Base-by-base conservation (phyloP, 208 protist genomes). In the Leishmania amazonensis region DNA sequence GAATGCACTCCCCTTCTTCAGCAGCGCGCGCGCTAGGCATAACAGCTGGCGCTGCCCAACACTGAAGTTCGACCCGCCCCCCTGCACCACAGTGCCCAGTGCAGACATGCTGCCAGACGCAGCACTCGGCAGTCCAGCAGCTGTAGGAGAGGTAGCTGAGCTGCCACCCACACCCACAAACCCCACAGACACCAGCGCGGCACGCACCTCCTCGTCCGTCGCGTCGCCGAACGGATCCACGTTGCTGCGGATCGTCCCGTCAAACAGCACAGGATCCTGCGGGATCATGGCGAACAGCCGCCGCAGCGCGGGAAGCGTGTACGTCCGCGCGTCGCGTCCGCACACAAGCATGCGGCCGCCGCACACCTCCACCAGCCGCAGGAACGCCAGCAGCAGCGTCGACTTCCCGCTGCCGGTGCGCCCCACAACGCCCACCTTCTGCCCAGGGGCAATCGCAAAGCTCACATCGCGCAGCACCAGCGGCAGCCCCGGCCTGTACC, bases 391-490 rank as follows among this genome's bases (percentile, higher is more conserved):
- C 77, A 97, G 77, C 78, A 98, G 76, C 53, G 94, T 91, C 40
- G 91, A 94, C 89, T 98, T 98, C 17, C 95, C 94, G 72, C 88
- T 90, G 1, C 96, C 96, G 1, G 95, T 97, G 72, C 91, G 85
- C 35, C 96, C 95, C 73, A 97, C 90, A 17, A 98, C 83, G 45
- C 86, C 90, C 38, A 97, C 88, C 81, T 98, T 98, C 85, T 98
- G 85, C 31, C 87, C 86, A 38, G 87, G 70, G 19, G 40, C 24
- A 28, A 98, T 88, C 8, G 40, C 31, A 47, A 94, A 91, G 76
- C 58, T 89, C 45, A 98, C 80, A 71, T 85, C 87, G 35, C 85
- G 78, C 54, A 98, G 88, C 51, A 97, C 95, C 19, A 90, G 91
- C 53, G 91, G 91, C 38, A 93, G 84, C n/a, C 86, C 92, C 5